phyloP scores from a whole-genome alignment of 345 rosid genomes.

The Zanthoxylum bungeanum region DNA sequence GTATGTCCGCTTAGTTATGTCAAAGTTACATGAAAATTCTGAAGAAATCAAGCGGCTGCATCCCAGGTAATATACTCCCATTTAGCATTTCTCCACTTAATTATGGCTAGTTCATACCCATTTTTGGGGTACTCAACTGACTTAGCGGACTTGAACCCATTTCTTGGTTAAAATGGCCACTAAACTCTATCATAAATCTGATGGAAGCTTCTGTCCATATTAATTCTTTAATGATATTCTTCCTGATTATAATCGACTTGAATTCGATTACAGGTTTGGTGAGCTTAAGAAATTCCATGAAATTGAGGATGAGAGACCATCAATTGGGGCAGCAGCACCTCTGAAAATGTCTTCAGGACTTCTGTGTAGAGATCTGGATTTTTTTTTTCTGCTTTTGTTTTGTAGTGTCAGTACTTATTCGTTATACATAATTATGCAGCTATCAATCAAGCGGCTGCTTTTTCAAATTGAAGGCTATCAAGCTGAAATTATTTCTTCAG shows the following conservation, averaged over 20 bases:
- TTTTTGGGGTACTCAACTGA: background rate
- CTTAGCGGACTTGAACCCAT: background rate
- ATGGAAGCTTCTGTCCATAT: background rate
- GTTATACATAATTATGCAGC: slow-evolving; percentile 48
- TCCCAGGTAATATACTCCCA: slow-evolving; percentile 55
- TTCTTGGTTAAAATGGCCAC: background rate
- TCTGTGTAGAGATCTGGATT: slow-evolving; percentile 43
- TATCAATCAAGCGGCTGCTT: slow-evolving; percentile 58
- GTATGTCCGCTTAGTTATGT: slow-evolving; percentile 79
- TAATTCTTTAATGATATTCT: background rate
- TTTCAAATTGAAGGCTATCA: slow-evolving; percentile 60
- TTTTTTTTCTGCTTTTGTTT: background rate
- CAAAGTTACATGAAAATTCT: slow-evolving; percentile 43
- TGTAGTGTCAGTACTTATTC: background rate
- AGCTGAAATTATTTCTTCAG: slow-evolving; percentile 56
- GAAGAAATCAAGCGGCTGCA: slow-evolving; percentile 59
- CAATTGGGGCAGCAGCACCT: slow-evolving; percentile 49
- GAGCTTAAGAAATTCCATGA: slow-evolving; percentile 77
- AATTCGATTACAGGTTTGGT: slow-evolving; percentile 49
- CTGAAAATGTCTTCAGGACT: slow-evolving; percentile 86
- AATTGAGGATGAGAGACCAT: slow-evolving; percentile 74
- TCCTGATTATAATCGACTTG: slow-evolving; percentile 9
- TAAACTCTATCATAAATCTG: background rate
- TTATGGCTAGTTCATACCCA: background rate
- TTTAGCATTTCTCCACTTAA: background rate